Base-by-base conservation (phyloP, 148 eudicot genomes). In the Fagopyrum esculentum region DNA sequence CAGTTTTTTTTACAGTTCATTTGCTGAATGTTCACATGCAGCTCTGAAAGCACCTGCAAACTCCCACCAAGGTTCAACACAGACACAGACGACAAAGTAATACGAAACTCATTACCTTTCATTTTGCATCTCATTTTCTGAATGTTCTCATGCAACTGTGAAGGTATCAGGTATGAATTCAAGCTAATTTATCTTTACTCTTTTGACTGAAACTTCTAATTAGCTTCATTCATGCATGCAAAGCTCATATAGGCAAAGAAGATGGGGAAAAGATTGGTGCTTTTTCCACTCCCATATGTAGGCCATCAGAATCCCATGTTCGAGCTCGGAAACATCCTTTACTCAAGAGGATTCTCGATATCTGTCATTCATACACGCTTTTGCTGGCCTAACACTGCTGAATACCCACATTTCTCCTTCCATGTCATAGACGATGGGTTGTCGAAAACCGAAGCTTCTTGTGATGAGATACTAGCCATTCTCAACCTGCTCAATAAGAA, bases 381-480 rank as follows among this genome's bases (percentile, higher is more conserved):
- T 76, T 69, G 79, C 73, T 40, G 83, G 10, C 80, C 86, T 0
- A 19, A 69, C 47, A 75, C 10, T 57, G 11, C 63, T 9, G n/a
- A 57, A 57, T 57, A 57, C 63, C 63, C 63, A 19, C 52, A 49
- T 8, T 84, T 88, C 80, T 78, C 59, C 71, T 89, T 86, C 75
- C 76, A 81, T 30, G 57, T 83, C 70, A 81, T 87, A 45, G 40
- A 77, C 0, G 84, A 88, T 12, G 79, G 79, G 44, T 74, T 85
- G 60, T 76, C 80, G 17, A 85, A 77, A 9, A 11, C 15, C 9
- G 17, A 46, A 11, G 66, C 64, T 10, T 76, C 77, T 2, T 40
- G 19, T 4, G 52, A 59, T 7, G 81, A 75, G 48, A 45, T 76
- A 17, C 9, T 78, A 45, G 78, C 54, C 44, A 61, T 78, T 52